phyloP scores from a whole-genome alignment of 192 early-diverging fungal species.

The Rhizophagus prolifer region DNA sequence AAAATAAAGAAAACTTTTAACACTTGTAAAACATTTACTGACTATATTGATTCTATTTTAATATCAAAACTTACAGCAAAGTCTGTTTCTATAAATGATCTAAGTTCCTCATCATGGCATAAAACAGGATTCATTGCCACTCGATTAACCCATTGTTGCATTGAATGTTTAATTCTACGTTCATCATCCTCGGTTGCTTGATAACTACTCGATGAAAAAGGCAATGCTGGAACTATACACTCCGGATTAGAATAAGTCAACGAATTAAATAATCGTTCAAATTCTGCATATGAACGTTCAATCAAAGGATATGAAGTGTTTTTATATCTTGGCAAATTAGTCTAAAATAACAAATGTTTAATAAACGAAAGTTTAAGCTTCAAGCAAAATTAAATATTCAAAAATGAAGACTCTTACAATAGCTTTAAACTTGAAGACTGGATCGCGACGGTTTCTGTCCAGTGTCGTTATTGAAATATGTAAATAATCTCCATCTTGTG shows the following conservation, averaged over 20 bases:
- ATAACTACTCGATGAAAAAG: constrained; percentile 36
- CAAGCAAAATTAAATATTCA: not conserved
- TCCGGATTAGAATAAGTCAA: constrained; percentile 43
- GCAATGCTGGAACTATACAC: constrained; percentile 41
- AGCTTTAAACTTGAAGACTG: constrained; percentile 27
- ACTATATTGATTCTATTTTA: not conserved
- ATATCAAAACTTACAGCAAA: constrained; percentile 35
- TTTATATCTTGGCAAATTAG: constrained; percentile 43
- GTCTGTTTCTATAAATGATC: constrained; percentile 47
- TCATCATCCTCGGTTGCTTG: constrained; percentile 35
- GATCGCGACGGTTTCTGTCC: constrained; percentile 26
- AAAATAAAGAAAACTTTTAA: not conserved
- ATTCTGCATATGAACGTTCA: constrained; percentile 43
- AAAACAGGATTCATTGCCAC: constrained; percentile 40
- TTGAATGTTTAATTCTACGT: constrained; percentile 31
- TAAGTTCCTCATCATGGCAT: constrained; percentile 43
- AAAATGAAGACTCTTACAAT: not conserved
- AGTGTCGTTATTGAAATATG: constrained; percentile 1
- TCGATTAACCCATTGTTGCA: constrained; percentile 41
- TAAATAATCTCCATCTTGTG: constrained; percentile 21
- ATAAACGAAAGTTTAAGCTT: not conserved
- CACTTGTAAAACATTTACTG: not conserved
- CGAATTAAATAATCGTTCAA: constrained; percentile 39
- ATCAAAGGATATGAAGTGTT: constrained; percentile 38
- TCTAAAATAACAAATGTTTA: constrained; percentile 24